These are phyloP conservation scores for Paraglomus brasilianum DNA, from an alignment of 192 early-diverging fungal species.

Conservation along the genomic window DNA sequence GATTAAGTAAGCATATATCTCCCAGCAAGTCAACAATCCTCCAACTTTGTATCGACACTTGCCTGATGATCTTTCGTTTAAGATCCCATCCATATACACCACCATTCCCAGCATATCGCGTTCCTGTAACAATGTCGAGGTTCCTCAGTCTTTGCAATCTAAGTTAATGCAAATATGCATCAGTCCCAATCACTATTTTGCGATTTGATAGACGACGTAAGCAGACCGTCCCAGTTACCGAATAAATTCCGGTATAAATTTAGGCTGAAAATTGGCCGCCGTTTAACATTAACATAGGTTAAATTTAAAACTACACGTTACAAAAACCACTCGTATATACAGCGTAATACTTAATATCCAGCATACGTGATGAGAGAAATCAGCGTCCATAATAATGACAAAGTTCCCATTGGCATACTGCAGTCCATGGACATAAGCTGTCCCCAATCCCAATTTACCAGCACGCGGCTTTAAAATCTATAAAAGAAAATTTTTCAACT, in stretches of 20 bases:
- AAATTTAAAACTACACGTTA: too few relatives aligned
- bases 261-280: conserved; percentile 71
- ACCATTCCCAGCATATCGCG: conserved; percentile 82
- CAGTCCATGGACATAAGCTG: conserved; percentile 94
- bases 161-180: conserved; percentile 4
- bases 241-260: conserved; percentile 96
- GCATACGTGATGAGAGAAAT: conserved; percentile 96
- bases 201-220: neutral
- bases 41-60: neutral
- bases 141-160: conserved; percentile 78
- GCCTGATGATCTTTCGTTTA: conserved; percentile 90
- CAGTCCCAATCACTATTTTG: neutral
- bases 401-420: conserved; percentile 92
- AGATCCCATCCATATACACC: conserved; percentile 99
- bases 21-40: neutral
- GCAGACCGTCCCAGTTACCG: conserved; percentile 40
- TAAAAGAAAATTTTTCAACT: neutral
- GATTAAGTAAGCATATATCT: neutral
- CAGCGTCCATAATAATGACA: conserved; percentile 98
- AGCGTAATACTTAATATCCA: neutral
- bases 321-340: too few relatives aligned
- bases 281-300: neutral
- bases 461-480: conserved; percentile 88
- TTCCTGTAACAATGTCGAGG: conserved; percentile 93
- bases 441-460: conserved; percentile 93